Base-by-base conservation (phyloP, 2,329 filamentous ascomycete genomes). In the Leptographium procerum region DNA sequence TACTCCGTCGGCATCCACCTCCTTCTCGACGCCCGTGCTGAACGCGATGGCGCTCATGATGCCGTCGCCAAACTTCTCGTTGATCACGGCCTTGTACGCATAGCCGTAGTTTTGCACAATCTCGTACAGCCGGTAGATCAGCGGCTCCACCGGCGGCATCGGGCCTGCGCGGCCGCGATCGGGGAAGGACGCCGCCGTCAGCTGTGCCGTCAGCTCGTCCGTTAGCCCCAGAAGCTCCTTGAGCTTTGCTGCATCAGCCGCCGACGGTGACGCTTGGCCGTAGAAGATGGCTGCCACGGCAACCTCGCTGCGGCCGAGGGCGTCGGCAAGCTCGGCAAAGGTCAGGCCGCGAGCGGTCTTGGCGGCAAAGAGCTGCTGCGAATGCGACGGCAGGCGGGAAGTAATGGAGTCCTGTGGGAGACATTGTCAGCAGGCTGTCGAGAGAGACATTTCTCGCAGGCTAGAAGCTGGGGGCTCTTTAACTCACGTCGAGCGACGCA, bases 31-130 rank as follows among this genome's bases (percentile, higher is more conserved):
- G 68, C 90, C 90, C 0, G 90, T 95, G 56, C 84, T 88, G 71
- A 96, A 96, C 19, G 85, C 84, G 68, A 96, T 96, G 1, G 91
- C 92, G 69, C 90, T 95, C 92, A 97, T 96, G 68, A 97, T 97
- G 1, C 92, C 92, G 69, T 91, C 88, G 0, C 88, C 88, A 69
- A 90, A 91, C 78, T 96, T 96, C 80, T 97, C 92, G 65, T 97
- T 96, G 71, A 96, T 70, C 5, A 97, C 82, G 0, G 91, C 91
- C 79, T 96, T 96, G 75, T 95, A 96, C 1, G 91, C 89, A 71
- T 96, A 95, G 1, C 92, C 92, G 68, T 96, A 96, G 71, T 96
- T 97, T 75, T 96, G 91, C 62, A 97, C 86, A 69, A 96, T 88
- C 78, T 97, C 92, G 71, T 90, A 96, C 60, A 96, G 71, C 2